These are phyloP conservation scores for Trichoderma koningii DNA, from an alignment of 2,329 filamentous ascomycete genomes.

Conservation along the genomic window DNA sequence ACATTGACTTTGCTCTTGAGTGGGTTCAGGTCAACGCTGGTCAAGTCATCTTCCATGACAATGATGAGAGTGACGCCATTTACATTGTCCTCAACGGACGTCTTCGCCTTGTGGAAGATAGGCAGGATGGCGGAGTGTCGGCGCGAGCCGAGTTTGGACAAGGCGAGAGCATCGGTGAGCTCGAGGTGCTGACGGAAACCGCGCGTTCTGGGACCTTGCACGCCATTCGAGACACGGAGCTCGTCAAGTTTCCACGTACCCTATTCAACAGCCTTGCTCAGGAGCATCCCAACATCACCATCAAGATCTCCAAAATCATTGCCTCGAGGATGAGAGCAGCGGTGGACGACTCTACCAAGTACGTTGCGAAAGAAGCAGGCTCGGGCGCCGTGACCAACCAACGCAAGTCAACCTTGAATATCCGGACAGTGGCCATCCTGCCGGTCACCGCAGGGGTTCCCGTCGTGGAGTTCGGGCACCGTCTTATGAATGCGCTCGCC, in stretches of 20 bases:
- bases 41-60: slow-evolving; percentile 90
- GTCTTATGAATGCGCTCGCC: slow-evolving; percentile 80
- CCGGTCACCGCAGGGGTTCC: slow-evolving; percentile 90
- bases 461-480: slow-evolving; percentile 91
- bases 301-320: slow-evolving; percentile 98
- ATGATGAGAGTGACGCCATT: slow-evolving; percentile 95
- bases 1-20: slow-evolving; percentile 97
- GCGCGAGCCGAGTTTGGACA: slow-evolving; percentile 93
- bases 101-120: slow-evolving; percentile 79
- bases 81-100: slow-evolving; percentile 97
- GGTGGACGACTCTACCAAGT: slow-evolving; percentile 75
- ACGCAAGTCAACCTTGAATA: slow-evolving; percentile 83
- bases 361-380: slow-evolving; percentile 64
- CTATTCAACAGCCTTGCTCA: slow-evolving; percentile 97
- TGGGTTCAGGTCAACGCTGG: slow-evolving; percentile 97
- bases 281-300: slow-evolving; percentile 96
- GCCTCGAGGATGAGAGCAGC: slow-evolving; percentile 89
- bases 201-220: slow-evolving; percentile 87
- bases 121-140: slow-evolving; percentile 76
- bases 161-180: slow-evolving; percentile 94
- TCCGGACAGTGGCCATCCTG: slow-evolving; percentile 88
- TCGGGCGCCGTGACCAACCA: slow-evolving; percentile 56
- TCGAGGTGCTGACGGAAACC: slow-evolving; percentile 96
- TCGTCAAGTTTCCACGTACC: slow-evolving; percentile 93
- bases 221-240: slow-evolving; percentile 92